Evolutionary conservation across 2,329 filamentous ascomycete genomes (phyloP), one percentile per base, ranked within the genome.

Genomic region (Trichoderma oligosporum): DNA sequence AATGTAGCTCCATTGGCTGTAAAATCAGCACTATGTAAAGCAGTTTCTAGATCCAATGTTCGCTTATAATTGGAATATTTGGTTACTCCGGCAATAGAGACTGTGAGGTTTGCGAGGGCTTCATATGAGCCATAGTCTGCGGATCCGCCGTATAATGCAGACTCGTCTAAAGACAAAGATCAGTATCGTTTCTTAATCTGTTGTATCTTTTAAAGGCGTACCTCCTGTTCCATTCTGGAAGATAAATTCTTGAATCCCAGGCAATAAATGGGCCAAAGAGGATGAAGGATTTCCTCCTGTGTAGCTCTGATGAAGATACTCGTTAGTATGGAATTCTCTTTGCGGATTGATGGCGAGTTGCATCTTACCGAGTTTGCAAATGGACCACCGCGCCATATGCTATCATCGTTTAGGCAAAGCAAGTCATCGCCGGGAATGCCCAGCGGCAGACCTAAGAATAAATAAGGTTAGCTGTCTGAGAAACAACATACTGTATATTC

Each of bases 141-240:
- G 6, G 67, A 63, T 6, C 69, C 67, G 11, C 75, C 75, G 16
- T 78, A 68, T 5, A 80, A 61, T 11, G 66, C 60, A 3, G 67
- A 66, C 4, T 75, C 65, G 51, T 74, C 71, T 71, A 14, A 31
- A 3, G 5, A 4, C 0, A 1, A 2, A 1, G 9, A 16, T 39
- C 18, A 31, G 22, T 18, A 11, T 14, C 6, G 2, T 18, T n/a
- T 7, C 16, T 16, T 27, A 31, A 18, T 20, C 7, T 11, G 22
- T 2, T 4, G 3, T n/a, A 14, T 4, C 7, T 57, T 12, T n/a
- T 24, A 33, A 14, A 2, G 18, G 9, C 61, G 64, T 67, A 68
- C 74, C 74, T n/a, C 78, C 78, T 0, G 73, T 79, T 5, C 76
- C 76, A 49, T 80, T 77, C 16, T 73, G 63, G 42, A 79, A 81